Evolutionary conservation across 192 early-diverging fungal species (phyloP), one percentile per base, ranked within the genome.

Genomic region (Geranomyces michiganensis): DNA sequence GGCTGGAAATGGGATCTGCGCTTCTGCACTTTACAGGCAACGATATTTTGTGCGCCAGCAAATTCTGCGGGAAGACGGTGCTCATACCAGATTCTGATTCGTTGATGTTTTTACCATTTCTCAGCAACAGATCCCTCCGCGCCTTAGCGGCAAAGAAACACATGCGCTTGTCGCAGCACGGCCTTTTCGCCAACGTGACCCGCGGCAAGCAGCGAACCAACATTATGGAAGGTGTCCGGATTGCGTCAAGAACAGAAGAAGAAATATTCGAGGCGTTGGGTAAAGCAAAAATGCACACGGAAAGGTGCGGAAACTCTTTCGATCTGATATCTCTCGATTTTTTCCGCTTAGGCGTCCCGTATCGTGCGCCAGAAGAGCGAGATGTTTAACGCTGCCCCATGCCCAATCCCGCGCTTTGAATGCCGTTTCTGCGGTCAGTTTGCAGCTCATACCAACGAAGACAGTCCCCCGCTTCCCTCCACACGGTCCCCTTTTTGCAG

Each of bases 21-120:
- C 71, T 83, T 56, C 73, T 85, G 14, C 79, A 85, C 77, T 85
- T 76, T 29, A 83, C 83, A 5, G 81, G 83, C 0, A 85, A 81
- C 65, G 79, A 83, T 58, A 51, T 80, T 29, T 85, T 85, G 66
- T 68, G 31, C 21, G 66, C 51, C n/a, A n/a, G 51, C 51, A 3
- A 53, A 53, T n/a, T n/a, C n/a, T n/a, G n/a, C n/a, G n/a, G n/a
- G n/a, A n/a, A n/a, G n/a, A n/a, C n/a, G n/a, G n/a, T n/a, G n/a
- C n/a, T n/a, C n/a, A 53, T 53, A 53, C 19, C 51, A n/a, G 51
- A 47, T 47, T 47, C 12, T 47, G 2, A 12, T 15, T 0, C 32
- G 41, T 60, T 22, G 15, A 15, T 60, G 58, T 21, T 15, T 15
- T 60, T 60, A 0, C 15, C 58, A 60, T 60, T 22, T 60, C 19